Conservation (phyloP, 768 basidiomycete species). For the Lactarius sanguifluus region DNA sequence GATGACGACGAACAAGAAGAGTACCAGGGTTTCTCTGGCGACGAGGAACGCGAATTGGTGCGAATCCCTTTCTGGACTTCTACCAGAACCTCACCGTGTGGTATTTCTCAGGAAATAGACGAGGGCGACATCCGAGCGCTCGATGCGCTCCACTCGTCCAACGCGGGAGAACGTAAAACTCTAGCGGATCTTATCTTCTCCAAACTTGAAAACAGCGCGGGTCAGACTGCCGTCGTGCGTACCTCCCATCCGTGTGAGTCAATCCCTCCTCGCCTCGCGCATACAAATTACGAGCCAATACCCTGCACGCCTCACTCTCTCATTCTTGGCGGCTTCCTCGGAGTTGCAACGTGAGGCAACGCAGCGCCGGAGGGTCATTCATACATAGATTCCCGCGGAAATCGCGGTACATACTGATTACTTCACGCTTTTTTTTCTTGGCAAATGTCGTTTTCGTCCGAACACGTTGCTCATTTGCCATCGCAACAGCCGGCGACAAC, state of each 20-base stretch:
- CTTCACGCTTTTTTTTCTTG: background rate
- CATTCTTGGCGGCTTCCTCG: background rate
- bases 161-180: constrained; percentile 74
- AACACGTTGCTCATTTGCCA: constrained; percentile 29
- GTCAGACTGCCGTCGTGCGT: constrained; percentile 54
- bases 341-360: background rate
- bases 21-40: constrained; percentile 41
- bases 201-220: constrained; percentile 70
- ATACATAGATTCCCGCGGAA: background rate
- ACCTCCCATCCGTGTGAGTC: constrained; percentile 55
- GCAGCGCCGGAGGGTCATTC: background rate
- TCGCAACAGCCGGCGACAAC: constrained; percentile 49
- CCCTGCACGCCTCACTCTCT: background rate
- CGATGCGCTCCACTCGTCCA: constrained; percentile 75
- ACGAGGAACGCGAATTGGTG: constrained; percentile 54
- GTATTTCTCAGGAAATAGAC: constrained; percentile 72
- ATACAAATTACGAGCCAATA: too few species aligned
- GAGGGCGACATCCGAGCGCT: constrained; percentile 83
- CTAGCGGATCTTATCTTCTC: constrained; percentile 96
- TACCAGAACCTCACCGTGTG: background rate
- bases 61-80: constrained; percentile 5
- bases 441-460: background rate
- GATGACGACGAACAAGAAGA: constrained; percentile 58
- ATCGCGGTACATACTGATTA: background rate
- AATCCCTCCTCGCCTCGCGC: background rate